Evolutionary conservation across 2,329 filamentous ascomycete genomes (phyloP).

Genomic region (Penicillium sp.): DNA sequence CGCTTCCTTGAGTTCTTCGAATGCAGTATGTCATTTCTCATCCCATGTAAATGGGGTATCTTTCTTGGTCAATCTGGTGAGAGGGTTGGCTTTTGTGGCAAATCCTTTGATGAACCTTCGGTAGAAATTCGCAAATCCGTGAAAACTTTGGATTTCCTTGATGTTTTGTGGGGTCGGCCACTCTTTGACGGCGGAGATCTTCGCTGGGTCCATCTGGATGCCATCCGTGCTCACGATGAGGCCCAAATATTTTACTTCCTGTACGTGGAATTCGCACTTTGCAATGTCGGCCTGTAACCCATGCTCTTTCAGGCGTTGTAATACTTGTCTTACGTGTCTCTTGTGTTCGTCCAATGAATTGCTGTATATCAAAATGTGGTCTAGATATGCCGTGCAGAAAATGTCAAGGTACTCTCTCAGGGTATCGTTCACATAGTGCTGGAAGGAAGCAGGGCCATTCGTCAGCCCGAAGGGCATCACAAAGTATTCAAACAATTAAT

Average conservation of each 20-base stretch:
- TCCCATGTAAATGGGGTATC: not conserved
- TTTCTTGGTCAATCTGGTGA: constrained; percentile 3
- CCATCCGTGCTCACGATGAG: constrained; percentile 13
- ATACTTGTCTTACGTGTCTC: not conserved
- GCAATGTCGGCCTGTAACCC: not conserved
- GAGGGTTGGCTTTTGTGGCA: not conserved
- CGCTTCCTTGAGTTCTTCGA: no score
- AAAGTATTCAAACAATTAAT: not conserved
- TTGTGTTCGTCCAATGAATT: not conserved
- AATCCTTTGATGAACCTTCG: constrained; percentile 25
- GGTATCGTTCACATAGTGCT: not conserved
- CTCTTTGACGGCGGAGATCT: constrained; percentile 16
- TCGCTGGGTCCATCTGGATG: constrained; percentile 19
- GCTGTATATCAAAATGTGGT: constrained; percentile 1
- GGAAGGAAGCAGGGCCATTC: not conserved
- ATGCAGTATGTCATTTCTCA: no score
- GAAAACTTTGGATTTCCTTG: constrained; percentile 22
- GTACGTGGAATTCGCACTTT: constrained; percentile 19
- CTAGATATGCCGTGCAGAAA: not conserved
- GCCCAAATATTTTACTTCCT: constrained; percentile 18
- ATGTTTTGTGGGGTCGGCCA: constrained; percentile 8
- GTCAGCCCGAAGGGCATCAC: constrained; percentile 5
- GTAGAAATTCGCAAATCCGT: constrained; percentile 29
- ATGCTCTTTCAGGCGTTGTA: not conserved
- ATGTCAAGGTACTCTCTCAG: not conserved